Conservation (phyloP, 179 eudicot genomes). For the Beta corolliflora region DNA sequence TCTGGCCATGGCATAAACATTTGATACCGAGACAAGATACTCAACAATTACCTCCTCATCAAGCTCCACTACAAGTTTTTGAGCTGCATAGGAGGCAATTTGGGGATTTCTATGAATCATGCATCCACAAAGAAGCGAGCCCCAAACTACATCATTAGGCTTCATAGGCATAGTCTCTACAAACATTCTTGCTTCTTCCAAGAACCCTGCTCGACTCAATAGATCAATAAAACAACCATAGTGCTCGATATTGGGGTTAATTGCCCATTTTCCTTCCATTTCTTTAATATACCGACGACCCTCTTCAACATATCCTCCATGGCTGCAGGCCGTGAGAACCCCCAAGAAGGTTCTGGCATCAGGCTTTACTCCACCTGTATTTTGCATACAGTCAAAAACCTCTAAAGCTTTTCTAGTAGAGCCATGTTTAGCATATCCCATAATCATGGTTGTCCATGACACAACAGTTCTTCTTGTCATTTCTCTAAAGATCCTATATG, state of each 20-base stretch:
- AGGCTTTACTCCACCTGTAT: constrained; percentile 35
- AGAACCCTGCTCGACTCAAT: constrained; percentile 56
- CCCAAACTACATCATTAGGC: constrained; percentile 62
- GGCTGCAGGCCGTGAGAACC: constrained; percentile 65
- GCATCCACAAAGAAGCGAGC: constrained; percentile 64
- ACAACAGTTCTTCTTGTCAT: constrained; percentile 46
- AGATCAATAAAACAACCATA: constrained; percentile 69
- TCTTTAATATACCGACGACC: constrained; percentile 41
- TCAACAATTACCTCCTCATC: constrained; percentile 51
- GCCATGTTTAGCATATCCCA: constrained; percentile 59
- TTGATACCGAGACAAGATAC: constrained; percentile 52
- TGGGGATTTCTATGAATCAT: constrained; percentile 49
- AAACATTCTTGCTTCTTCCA: constrained; percentile 50
- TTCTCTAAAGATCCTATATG: constrained; percentile 41
- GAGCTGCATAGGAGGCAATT: constrained; percentile 45
- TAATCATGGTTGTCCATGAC: constrained; percentile 71
- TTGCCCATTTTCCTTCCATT: constrained; percentile 46
- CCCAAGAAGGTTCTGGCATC: constrained; percentile 55
- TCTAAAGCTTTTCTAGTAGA: constrained; percentile 48
- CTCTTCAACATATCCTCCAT: constrained; percentile 50
- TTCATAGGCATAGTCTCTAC: constrained; percentile 57
- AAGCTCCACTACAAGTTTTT: constrained; percentile 34
- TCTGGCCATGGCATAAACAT: constrained; percentile 46
- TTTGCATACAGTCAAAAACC: constrained; percentile 45
- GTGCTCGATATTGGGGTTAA: constrained; percentile 57